These are phyloP conservation scores for Neohortaea acidophila DNA, from an alignment of 495 filamentous ascomycete species.

Conservation along the genomic window DNA sequence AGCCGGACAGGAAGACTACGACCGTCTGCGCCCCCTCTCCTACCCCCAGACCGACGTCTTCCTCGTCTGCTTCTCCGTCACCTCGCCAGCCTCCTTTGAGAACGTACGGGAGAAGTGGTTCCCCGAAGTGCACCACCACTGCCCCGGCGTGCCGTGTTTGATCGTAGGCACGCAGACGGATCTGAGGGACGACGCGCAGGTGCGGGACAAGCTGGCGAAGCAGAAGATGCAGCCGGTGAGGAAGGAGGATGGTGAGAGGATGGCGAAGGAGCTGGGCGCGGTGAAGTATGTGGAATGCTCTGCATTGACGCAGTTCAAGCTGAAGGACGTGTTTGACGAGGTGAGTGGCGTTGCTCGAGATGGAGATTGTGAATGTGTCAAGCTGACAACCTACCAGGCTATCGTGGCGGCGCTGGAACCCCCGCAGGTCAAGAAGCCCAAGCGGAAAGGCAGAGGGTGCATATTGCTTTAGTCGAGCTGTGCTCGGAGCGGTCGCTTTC, in stretches of 20 bases:
- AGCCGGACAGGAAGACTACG: slow-evolving; percentile 97
- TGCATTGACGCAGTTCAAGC: slow-evolving; percentile 90
- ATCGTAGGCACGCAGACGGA: slow-evolving; percentile 97
- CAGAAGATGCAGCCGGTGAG: slow-evolving; percentile 88
- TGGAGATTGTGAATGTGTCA: too few relatives aligned
- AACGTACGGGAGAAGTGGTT: slow-evolving; percentile 99
- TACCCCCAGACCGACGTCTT: slow-evolving; percentile 99
- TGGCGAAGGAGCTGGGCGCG: slow-evolving; percentile 90
- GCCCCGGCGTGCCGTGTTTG: slow-evolving; percentile 90
- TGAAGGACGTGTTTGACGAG: slow-evolving; percentile 99
- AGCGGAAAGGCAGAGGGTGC: slow-evolving; percentile 18
- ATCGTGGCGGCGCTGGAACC: slow-evolving; percentile 32
- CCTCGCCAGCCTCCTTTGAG: slow-evolving; percentile 95
- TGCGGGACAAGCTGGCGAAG: slow-evolving; percentile 80
- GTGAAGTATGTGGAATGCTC: slow-evolving; percentile 99
- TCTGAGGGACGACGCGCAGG: slow-evolving; percentile 77
- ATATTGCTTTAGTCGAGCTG: slow-evolving; percentile 13
- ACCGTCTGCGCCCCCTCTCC: slow-evolving; percentile 86
- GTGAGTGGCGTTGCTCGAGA: slow-evolving; percentile 34
- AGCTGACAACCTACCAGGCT: slow-evolving; percentile 18
- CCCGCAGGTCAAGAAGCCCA: slow-evolving; percentile 18
- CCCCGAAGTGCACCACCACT: slow-evolving; percentile 95
- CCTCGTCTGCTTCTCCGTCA: slow-evolving; percentile 96
- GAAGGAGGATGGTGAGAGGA: slow-evolving; percentile 83
- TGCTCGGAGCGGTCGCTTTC: neutral